Percentiles rank a stretch among this genome's conserved stretches.
phyloP scores from a whole-genome alignment of 2,329 filamentous ascomycete species.

The Zymoseptoria passerinii region DNA sequence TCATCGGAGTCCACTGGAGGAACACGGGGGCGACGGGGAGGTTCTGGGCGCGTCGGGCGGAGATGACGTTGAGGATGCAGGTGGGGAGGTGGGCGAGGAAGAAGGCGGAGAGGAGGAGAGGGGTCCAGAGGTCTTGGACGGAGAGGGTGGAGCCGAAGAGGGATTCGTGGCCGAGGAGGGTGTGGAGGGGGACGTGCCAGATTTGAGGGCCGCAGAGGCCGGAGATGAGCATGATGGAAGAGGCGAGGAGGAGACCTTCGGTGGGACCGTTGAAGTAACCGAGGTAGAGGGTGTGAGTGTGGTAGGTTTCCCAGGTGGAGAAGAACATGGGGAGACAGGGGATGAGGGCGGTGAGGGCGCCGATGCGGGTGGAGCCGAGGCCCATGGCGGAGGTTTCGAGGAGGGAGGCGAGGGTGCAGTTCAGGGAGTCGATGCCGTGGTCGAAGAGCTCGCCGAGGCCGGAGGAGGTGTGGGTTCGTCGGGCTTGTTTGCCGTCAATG shows the following conservation, averaged over 20 bases:
- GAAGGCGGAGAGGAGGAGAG: constrained; percentile 42
- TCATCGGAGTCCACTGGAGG: constrained; percentile 87
- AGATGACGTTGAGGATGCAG: constrained; percentile 77
- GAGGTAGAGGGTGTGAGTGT: constrained; percentile 93
- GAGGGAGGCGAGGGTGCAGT: constrained; percentile 87
- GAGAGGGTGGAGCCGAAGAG: constrained; percentile 60
- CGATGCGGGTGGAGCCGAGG: constrained; percentile 71
- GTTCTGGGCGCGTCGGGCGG: constrained; percentile 62
- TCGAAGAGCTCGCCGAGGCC: constrained; percentile 95
- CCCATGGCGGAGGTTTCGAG: constrained; percentile 91
- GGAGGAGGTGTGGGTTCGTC: constrained; percentile 88
- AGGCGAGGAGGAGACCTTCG: constrained; percentile 85
- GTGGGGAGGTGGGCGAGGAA: constrained; percentile 66
- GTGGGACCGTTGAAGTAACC: constrained; percentile 96
- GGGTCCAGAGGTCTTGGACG: constrained; percentile 84
- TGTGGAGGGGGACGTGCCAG: constrained; percentile 68
- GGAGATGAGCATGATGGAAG: constrained; percentile 73
- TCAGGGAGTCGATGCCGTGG: constrained; percentile 95
- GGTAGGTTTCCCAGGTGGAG: constrained; percentile 98
- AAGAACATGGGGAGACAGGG: constrained; percentile 98
- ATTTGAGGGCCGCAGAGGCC: constrained; percentile 82
- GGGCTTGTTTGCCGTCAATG: constrained; percentile 93
- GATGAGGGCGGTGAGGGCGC: constrained; percentile 83
- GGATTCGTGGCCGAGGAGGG: constrained; percentile 52
- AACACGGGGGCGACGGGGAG: constrained; percentile 76